Conservation (phyloP, 148 eudicot species). For the Cornus suecica region DNA sequence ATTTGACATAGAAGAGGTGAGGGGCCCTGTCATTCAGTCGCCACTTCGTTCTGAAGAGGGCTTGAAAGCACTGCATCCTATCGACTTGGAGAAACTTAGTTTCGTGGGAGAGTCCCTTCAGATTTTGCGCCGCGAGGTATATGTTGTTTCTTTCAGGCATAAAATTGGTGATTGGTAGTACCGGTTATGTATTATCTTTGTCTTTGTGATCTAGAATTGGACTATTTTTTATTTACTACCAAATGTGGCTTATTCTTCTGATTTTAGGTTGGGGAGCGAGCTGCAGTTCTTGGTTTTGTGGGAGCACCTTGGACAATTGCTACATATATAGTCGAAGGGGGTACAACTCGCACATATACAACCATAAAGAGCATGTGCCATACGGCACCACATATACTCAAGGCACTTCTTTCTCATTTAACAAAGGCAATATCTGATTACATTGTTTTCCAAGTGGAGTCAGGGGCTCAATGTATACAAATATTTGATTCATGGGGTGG, state of each 20-base stretch:
- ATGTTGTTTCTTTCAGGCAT: not conserved
- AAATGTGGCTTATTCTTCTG: conserved; percentile 1
- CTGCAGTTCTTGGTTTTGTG: conserved; percentile 95
- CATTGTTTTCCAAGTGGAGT: conserved; percentile 68
- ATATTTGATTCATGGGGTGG: conserved; percentile 99
- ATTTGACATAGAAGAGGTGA: conserved; percentile 95
- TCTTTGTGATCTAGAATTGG: not conserved
- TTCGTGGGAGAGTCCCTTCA: conserved; percentile 85
- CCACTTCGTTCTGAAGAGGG: conserved; percentile 82
- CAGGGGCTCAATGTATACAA: conserved; percentile 95
- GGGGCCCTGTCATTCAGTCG: conserved; percentile 95
- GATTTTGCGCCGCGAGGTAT: conserved; percentile 76
- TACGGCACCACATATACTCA: conserved; percentile 68
- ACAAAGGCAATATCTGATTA: conserved; percentile 83
- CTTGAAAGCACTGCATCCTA: conserved; percentile 73
- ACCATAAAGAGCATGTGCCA: conserved; percentile 94
- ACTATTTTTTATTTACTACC: not conserved
- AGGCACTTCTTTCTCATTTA: conserved; percentile 73
- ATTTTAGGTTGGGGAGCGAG: conserved; percentile 73
- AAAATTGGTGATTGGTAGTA: conserved; percentile 1
- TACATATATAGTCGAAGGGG: conserved; percentile 94
- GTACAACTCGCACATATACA: conserved; percentile 93
- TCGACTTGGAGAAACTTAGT: conserved; percentile 73
- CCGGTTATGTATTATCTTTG: not conserved
- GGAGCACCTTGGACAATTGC: conserved; percentile 99